phyloP scores from a whole-genome alignment of 1,284 basidiomycete species.

The Fomes fomentarius region DNA sequence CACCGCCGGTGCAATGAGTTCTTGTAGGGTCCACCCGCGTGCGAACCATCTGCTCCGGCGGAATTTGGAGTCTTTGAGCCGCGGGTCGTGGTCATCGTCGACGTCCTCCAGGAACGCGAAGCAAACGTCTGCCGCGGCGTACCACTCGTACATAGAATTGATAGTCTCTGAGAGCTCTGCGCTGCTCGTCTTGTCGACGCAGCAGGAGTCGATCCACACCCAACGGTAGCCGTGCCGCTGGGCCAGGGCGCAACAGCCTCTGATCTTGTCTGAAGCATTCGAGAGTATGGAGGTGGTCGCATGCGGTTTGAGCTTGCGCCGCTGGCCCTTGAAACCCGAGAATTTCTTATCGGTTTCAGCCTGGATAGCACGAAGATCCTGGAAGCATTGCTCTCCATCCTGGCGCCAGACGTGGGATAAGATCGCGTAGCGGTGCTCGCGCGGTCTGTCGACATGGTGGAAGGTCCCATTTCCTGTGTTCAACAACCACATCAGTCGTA shows the following conservation, averaged over 20 bases:
- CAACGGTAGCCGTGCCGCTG: conserved; percentile 18
- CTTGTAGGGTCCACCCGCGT: conserved; percentile 24
- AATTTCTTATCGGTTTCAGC: not conserved
- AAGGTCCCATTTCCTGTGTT: conserved; percentile 15
- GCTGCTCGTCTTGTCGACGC: conserved; percentile 27
- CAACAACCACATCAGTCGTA: conserved; percentile 18
- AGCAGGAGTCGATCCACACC: conserved; percentile 25
- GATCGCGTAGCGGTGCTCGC: conserved; percentile 22
- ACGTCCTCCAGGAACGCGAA: conserved; percentile 22
- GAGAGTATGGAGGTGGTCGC: not conserved
- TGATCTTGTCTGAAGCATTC: conserved; percentile 13
- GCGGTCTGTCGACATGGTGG: conserved; percentile 16
- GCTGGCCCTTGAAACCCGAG: not conserved
- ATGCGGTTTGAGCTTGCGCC: not conserved
- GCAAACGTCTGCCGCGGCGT: conserved; percentile 22
- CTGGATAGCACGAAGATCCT: conserved; percentile 18
- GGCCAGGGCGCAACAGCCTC: conserved; percentile 19
- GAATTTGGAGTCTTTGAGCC: conserved; percentile 18
- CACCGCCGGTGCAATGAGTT: conserved; percentile 20
- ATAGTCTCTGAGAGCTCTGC: conserved; percentile 24
- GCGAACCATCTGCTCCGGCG: conserved; percentile 23
- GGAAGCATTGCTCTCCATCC: conserved; percentile 19
- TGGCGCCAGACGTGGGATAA: conserved; percentile 20
- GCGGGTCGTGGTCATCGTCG: conserved; percentile 19
- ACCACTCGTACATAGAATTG: conserved; percentile 27